Conservation (phyloP, 805 yeast genomes). For the Saturnispora saitoi region DNA sequence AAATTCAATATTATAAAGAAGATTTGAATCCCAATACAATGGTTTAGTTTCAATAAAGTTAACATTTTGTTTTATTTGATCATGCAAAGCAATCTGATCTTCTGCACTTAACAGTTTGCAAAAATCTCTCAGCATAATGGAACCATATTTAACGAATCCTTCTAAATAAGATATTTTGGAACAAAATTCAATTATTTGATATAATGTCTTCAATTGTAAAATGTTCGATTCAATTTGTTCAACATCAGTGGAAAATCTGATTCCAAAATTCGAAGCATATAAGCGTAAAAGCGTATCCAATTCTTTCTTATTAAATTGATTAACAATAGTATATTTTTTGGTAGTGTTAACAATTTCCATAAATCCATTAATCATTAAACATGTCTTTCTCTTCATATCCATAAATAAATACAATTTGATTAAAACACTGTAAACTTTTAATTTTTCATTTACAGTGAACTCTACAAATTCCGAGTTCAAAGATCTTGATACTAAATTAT, state of each 20-base stretch:
- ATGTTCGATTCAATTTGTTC: constrained; percentile 8
- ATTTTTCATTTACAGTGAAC: constrained; percentile 44
- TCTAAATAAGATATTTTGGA: constrained; percentile 40
- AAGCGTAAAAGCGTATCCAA: constrained; percentile 32
- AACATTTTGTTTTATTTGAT: constrained; percentile 27
- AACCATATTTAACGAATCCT: constrained; percentile 39
- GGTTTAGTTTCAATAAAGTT: constrained; percentile 8
- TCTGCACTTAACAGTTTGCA: constrained; percentile 42
- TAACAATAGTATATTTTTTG: constrained; percentile 9
- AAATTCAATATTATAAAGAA: constrained; percentile 28
- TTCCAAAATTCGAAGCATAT: constrained; percentile 47
- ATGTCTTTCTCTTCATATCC: constrained; percentile 56
- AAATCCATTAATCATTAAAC: constrained; percentile 60
- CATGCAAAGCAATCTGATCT: constrained; percentile 44
- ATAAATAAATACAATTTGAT: constrained; percentile 56
- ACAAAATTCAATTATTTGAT: constrained; percentile 42
- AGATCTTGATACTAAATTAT: constrained; percentile 38
- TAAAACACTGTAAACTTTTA: constrained; percentile 55
- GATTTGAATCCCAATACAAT: constrained; percentile 66
- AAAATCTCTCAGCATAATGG: constrained; percentile 48
- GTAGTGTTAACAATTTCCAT: constrained; percentile 35
- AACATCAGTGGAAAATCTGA: constrained; percentile 17
- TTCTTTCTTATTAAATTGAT: constrained; percentile 10
- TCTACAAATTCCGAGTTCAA: constrained; percentile 37
- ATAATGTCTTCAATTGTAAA: constrained; percentile 35